Conservation (phyloP, 192 early-diverging fungal species). For the Coemansia sp. region DNA sequence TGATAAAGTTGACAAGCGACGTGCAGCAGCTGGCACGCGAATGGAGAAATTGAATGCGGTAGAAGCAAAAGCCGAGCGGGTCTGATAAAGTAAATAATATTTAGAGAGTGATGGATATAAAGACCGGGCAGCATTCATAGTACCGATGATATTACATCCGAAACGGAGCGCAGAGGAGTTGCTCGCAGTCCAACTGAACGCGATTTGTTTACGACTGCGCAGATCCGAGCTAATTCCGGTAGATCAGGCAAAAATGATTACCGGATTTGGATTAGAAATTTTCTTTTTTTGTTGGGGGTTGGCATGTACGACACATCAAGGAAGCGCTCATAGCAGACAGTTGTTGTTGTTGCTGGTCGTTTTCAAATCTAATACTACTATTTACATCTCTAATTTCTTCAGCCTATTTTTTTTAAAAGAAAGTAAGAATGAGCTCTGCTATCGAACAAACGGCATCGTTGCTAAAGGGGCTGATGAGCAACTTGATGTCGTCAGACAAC, state of each 20-base stretch:
- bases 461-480: constrained; percentile 51
- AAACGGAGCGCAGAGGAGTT: neutral
- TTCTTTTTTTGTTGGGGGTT: neutral
- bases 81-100: constrained; percentile 4
- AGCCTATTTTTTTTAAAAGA: neutral
- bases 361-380: too few species aligned
- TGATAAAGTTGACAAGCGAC: too few species aligned
- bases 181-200: neutral
- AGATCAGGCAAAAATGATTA: neutral
- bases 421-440: constrained; percentile 23
- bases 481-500: constrained; percentile 64
- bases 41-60: neutral
- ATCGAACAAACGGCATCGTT: constrained; percentile 45
- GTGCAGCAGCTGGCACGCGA: neutral
- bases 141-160: neutral
- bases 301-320: too few species aligned
- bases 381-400: neutral
- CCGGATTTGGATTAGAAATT: neutral
- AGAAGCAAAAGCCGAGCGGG: neutral
- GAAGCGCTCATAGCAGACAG: too few species aligned
- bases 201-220: neutral
- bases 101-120: constrained; percentile 17
- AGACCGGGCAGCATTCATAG: constrained; percentile 6
- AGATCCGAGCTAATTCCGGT: neutral
- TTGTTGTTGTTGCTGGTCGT: too few species aligned